phyloP scores from a whole-genome alignment of 805 yeast genomes.

The Maudiozyma serrabonitensis region DNA sequence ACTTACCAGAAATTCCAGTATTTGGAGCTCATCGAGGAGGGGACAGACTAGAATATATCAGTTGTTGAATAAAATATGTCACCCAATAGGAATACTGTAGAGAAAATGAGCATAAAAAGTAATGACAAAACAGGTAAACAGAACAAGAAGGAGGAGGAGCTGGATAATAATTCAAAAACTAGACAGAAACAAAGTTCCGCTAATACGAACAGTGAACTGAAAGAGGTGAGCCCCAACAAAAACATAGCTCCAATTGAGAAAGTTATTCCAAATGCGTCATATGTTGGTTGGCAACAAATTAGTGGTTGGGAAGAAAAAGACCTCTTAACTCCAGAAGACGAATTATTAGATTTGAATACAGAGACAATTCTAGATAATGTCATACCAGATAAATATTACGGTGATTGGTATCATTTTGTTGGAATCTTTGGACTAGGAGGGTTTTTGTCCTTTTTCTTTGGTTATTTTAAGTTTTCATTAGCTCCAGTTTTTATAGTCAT shows the following conservation, averaged over 20 bases:
- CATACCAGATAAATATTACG: constrained; percentile 68
- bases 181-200: background rate
- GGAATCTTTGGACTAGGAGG: constrained; percentile 58
- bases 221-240: background rate
- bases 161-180: background rate
- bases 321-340: constrained; percentile 52
- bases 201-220: background rate
- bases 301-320: constrained; percentile 77
- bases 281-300: constrained; percentile 88
- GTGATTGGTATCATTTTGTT: constrained; percentile 94
- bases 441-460: constrained; percentile 64
- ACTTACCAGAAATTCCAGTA: too few species aligned
- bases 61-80: background rate
- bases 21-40: too few species aligned
- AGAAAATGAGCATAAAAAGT: background rate
- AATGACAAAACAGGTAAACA: background rate
- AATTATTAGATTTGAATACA: constrained; percentile 54
- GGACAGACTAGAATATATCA: too few species aligned
- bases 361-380: constrained; percentile 67
- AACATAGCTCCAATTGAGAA: background rate
- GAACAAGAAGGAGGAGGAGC: background rate
- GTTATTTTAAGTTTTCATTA: constrained; percentile 62
- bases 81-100: background rate
- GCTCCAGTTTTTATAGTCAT: constrained; percentile 72
- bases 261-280: constrained; percentile 39